A percentile compares a stretch with the other conserved stretches of the same genome.
Conservation (phyloP, 23 red algal species). For the Gracilaria domingensis region DNA sequence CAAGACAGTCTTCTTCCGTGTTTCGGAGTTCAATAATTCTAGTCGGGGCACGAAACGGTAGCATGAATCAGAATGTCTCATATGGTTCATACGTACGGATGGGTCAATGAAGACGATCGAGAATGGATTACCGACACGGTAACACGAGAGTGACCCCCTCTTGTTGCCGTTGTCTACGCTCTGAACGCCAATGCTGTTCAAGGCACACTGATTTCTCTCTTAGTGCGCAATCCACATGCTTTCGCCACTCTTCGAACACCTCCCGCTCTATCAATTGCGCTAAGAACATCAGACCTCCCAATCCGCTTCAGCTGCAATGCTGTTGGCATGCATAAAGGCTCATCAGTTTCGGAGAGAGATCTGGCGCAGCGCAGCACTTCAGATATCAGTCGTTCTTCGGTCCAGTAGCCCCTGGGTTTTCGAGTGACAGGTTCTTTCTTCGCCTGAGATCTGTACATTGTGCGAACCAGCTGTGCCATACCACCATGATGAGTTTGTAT, state of each 20-base stretch:
- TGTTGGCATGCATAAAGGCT: conserved; percentile 28
- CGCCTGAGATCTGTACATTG: neutral
- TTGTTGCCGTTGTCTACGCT: neutral
- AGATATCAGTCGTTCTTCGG: neutral
- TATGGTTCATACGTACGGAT: neutral
- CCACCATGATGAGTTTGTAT: conserved; percentile 16
- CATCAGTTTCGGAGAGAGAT: neutral
- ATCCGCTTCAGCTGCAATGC: neutral
- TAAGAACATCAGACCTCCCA: conserved; percentile 4
- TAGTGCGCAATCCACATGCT: conserved; percentile 5
- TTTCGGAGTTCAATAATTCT: neutral
- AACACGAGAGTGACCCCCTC: neutral
- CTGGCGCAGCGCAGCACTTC: neutral
- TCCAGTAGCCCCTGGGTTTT: conserved; percentile 30
- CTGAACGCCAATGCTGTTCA: neutral
- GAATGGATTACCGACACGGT: neutral
- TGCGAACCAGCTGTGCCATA: neutral
- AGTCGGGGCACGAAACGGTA: conserved; percentile 2
- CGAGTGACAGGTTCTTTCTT: neutral
- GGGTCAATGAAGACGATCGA: neutral
- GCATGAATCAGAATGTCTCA: neutral
- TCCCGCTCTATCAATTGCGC: neutral
- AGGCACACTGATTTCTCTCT: neutral
- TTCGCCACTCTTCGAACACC: conserved; percentile 2
- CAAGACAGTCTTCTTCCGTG: neutral